Conservation (phyloP, 2,329 filamentous ascomycete genomes). For the Coniochaeta sp. region DNA sequence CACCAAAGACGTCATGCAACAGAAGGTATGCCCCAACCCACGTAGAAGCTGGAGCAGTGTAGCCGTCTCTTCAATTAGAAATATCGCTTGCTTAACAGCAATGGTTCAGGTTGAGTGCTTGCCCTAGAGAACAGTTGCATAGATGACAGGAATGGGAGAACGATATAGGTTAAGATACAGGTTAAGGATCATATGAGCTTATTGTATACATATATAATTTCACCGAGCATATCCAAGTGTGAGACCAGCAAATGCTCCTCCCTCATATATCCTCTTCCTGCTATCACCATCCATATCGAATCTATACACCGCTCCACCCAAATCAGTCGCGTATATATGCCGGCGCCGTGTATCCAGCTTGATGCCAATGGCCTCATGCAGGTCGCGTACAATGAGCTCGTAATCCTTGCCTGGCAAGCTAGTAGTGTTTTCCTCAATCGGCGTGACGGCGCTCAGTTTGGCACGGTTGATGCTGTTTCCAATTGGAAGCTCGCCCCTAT, state of each 20-base stretch:
- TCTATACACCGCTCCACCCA: background rate
- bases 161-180: too few species aligned
- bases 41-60: too few species aligned
- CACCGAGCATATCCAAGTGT: background rate
- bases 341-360: background rate
- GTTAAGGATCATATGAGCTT: too few species aligned
- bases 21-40: too few species aligned
- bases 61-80: too few species aligned
- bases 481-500: slow-evolving; percentile 47
- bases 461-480: slow-evolving; percentile 45
- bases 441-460: background rate
- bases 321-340: background rate
- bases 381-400: background rate
- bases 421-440: background rate
- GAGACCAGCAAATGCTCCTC: background rate
- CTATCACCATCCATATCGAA: background rate
- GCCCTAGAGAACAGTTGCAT: too few species aligned
- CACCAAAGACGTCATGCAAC: too few species aligned
- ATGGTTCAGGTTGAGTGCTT: too few species aligned
- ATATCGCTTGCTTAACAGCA: too few species aligned
- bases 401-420: background rate
- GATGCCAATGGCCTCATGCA: background rate
- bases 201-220: too few species aligned
- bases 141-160: too few species aligned
- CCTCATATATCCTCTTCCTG: background rate